A percentile compares a stretch with the other conserved stretches of the same genome.
Evolutionary conservation across 1,284 basidiomycete genomes (phyloP).

Genomic region (Blastosporella zonata): DNA sequence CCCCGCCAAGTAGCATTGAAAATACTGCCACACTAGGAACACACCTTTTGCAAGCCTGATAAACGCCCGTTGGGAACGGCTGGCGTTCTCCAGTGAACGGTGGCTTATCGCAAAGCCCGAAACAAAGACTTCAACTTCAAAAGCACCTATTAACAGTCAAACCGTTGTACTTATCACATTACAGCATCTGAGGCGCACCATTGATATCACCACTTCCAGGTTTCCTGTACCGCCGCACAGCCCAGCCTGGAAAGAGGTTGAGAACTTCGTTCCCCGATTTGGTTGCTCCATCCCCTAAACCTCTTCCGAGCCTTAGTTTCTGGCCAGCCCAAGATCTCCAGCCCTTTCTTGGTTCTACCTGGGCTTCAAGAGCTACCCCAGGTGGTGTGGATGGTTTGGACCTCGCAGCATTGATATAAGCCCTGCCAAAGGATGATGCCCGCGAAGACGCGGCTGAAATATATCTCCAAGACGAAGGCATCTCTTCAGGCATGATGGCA

Average conservation of each 20-base stretch:
- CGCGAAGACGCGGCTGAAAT: conserved; percentile 30
- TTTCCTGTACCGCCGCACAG: conserved; percentile 36
- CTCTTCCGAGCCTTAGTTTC: conserved; percentile 35
- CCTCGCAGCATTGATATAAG: conserved; percentile 25
- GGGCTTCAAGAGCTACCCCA: conserved; percentile 8
- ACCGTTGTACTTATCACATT: neutral
- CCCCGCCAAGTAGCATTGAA: too few species aligned
- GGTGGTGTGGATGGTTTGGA: conserved; percentile 13
- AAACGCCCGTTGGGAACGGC: conserved; percentile 74
- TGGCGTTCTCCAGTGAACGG: conserved; percentile 58
- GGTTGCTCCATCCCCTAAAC: conserved; percentile 13
- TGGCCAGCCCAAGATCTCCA: conserved; percentile 46
- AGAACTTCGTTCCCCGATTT: conserved; percentile 32
- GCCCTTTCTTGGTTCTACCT: conserved; percentile 25
- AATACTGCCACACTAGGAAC: too few species aligned
- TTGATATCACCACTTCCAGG: conserved; percentile 15
- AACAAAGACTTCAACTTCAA: conserved; percentile 69
- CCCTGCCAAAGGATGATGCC: conserved; percentile 30
- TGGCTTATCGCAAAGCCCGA: conserved; percentile 73
- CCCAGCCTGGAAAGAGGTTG: conserved; percentile 54
- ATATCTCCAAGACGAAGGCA: conserved; percentile 34
- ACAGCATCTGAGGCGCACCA: conserved; percentile 21
- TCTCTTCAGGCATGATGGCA: conserved; percentile 33
- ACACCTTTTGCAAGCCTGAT: conserved; percentile 74
- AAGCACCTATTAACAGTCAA: conserved; percentile 31